These are phyloP conservation scores for Exobasidium rhododendri DNA, from an alignment of 1,284 basidiomycete genomes.

Conservation along the genomic window DNA sequence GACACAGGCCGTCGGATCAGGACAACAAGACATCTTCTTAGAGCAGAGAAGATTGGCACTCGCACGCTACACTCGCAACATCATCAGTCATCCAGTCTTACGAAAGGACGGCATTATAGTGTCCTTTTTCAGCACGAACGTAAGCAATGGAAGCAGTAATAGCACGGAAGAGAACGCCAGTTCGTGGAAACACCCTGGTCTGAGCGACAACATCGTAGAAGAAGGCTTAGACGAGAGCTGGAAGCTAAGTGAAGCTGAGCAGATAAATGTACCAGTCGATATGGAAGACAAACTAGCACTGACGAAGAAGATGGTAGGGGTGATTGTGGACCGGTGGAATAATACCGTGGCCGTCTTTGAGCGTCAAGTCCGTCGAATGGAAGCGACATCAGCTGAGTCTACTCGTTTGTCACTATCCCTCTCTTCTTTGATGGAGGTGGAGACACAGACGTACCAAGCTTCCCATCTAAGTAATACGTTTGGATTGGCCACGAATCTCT, in stretches of 20 bases:
- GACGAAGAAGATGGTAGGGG: neutral
- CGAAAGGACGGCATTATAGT: constrained; percentile 1
- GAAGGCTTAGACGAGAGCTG: constrained; percentile 11
- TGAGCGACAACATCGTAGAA: constrained; percentile 1
- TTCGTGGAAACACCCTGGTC: neutral
- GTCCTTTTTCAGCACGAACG: neutral
- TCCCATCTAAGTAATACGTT: neutral
- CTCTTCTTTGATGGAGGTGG: constrained; percentile 11
- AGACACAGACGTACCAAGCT: constrained; percentile 5
- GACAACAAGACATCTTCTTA: constrained; percentile 10
- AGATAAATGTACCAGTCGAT: neutral
- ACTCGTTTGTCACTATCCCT: constrained; percentile 10
- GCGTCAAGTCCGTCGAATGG: neutral
- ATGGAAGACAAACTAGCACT: constrained; percentile 4
- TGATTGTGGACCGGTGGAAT: constrained; percentile 10
- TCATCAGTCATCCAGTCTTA: constrained; percentile 2
- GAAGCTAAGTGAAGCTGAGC: constrained; percentile 9
- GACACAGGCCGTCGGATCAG: constrained; percentile 4
- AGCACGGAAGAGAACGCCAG: constrained; percentile 2
- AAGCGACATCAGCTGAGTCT: constrained; percentile 4
- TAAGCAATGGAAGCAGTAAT: neutral
- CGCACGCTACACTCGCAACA: neutral
- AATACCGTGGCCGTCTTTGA: constrained; percentile 4
- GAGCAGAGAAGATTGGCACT: constrained; percentile 10
- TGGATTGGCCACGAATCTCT: neutral